Conservation (phyloP, 257 asterid species). For the Solanum neorickii region DNA sequence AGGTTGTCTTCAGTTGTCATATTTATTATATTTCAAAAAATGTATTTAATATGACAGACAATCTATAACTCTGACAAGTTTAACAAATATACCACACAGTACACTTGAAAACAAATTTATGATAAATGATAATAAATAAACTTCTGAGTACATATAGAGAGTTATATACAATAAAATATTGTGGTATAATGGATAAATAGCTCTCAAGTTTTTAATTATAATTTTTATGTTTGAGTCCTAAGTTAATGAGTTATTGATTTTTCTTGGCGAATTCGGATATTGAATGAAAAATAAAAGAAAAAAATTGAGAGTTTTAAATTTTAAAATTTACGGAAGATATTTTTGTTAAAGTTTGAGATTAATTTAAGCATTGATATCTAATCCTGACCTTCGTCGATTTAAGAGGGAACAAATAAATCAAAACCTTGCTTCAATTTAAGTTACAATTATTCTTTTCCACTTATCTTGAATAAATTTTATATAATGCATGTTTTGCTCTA, state of each 20-base stretch:
- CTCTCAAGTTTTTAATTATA: background rate
- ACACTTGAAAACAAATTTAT: background rate
- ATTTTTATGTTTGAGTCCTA: background rate
- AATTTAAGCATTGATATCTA: background rate
- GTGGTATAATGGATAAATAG: background rate
- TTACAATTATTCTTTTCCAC: background rate
- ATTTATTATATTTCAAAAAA: background rate
- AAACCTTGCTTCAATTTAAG: background rate
- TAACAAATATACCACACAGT: background rate
- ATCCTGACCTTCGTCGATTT: background rate
- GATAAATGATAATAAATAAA: background rate
- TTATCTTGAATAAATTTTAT: background rate
- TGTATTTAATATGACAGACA: background rate
- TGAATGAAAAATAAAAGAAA: too few relatives aligned
- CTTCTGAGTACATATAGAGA: background rate
- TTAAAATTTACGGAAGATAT: too few relatives aligned
- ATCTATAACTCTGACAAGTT: background rate
- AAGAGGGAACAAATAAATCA: background rate
- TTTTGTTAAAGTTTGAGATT: background rate
- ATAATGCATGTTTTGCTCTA: background rate
- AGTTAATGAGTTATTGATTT: background rate
- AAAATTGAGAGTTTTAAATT: background rate
- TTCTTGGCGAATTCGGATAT: background rate
- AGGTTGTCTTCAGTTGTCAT: background rate
- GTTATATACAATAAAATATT: background rate